phyloP scores from a whole-genome alignment of 2,329 filamentous ascomycete genomes.

The Curvularia verruculosa region DNA sequence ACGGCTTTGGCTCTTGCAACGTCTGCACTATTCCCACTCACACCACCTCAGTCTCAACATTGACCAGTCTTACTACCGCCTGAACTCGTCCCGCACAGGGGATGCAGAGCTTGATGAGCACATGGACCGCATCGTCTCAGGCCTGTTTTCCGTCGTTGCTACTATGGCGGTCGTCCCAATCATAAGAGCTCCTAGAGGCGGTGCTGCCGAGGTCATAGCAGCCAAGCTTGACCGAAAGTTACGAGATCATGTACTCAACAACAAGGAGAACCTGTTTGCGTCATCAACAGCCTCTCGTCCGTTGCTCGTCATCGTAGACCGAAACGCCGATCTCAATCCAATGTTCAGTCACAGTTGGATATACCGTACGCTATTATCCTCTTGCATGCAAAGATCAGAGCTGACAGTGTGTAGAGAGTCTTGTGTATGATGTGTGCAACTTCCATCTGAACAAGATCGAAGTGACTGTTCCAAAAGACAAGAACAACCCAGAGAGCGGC shows the following conservation, averaged over 20 bases:
- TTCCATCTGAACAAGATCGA: slow-evolving; percentile 94
- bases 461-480: slow-evolving; percentile 81
- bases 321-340: slow-evolving; percentile 92
- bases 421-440: slow-evolving; percentile 54
- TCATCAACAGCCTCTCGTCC: slow-evolving; percentile 74
- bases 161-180: slow-evolving; percentile 98
- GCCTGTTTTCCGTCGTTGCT: slow-evolving; percentile 97
- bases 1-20: not conserved
- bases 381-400: not conserved
- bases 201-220: slow-evolving; percentile 91
- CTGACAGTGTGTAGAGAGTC: slow-evolving; percentile 4
- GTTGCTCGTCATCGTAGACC: slow-evolving; percentile 90
- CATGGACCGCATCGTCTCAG: slow-evolving; percentile 90
- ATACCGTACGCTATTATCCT: slow-evolving; percentile 1
- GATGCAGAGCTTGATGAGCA: slow-evolving; percentile 88
- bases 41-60: slow-evolving; percentile 62
- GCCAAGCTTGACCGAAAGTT: slow-evolving; percentile 94
- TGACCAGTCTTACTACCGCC: slow-evolving; percentile 80
- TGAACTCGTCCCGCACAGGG: slow-evolving; percentile 90
- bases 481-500: slow-evolving; percentile 74
- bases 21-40: not conserved
- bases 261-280: slow-evolving; percentile 96
- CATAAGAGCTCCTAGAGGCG: slow-evolving; percentile 90
- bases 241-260: slow-evolving; percentile 94
- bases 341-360: slow-evolving; percentile 99